Conservation (phyloP, 2,329 filamentous ascomycete species). For the Diaporthe caulivora region DNA sequence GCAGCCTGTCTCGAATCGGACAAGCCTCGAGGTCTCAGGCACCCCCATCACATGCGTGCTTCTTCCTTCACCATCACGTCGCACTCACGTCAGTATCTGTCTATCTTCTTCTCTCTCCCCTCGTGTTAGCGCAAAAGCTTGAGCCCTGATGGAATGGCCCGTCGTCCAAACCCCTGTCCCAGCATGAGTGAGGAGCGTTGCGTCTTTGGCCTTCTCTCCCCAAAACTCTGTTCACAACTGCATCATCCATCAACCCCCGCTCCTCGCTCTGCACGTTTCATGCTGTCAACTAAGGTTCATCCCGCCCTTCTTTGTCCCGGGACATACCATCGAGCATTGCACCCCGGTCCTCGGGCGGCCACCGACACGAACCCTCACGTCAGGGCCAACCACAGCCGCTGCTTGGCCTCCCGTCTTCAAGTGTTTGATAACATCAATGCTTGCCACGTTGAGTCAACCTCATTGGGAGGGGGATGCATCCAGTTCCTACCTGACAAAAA, state of each 20-base stretch:
- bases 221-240: conserved; percentile 7
- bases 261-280: conserved; percentile 18
- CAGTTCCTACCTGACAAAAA: background rate
- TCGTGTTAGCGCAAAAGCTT: background rate
- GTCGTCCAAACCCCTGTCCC: conserved; percentile 11
- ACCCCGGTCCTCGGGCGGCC: conserved; percentile 1
- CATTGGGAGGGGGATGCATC: background rate
- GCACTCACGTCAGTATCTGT: conserved; percentile 1
- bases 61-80: background rate
- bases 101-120: background rate
- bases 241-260: background rate
- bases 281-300: conserved; percentile 29
- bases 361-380: background rate
- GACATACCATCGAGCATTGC: conserved; percentile 20
- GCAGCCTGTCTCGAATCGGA: conserved; percentile 12
- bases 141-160: background rate
- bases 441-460: background rate
- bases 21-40: conserved; percentile 9
- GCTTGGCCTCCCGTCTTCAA: conserved; percentile 7
- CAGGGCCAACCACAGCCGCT: background rate
- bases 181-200: background rate
- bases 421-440: conserved; percentile 28
- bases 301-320: conserved; percentile 17
- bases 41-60: conserved; percentile 9
- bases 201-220: conserved; percentile 4